These are phyloP conservation scores for Nitzschia inconspicua DNA, from an alignment of 108 stramenopile genomes.

Conservation along the genomic window DNA sequence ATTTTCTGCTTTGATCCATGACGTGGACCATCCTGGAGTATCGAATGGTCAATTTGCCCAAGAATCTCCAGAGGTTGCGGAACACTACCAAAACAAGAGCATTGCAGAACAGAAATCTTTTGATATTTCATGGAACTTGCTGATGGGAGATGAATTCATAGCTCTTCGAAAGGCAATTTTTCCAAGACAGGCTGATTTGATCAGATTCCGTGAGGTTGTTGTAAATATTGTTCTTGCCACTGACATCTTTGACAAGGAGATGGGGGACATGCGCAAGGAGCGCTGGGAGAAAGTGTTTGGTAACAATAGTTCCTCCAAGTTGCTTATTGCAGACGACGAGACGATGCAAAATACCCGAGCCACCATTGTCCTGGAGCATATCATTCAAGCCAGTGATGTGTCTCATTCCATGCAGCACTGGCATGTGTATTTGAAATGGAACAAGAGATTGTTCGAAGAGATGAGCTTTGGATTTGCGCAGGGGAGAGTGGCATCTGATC, in stretches of 20 bases:
- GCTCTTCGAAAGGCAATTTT: conserved; percentile 23
- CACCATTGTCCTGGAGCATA: conserved; percentile 42
- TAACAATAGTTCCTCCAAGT: neutral
- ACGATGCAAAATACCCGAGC: conserved; percentile 22
- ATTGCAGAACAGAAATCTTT: conserved; percentile 25
- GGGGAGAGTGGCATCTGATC: conserved; percentile 25
- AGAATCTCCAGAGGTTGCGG: conserved; percentile 11
- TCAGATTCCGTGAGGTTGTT: conserved; percentile 7
- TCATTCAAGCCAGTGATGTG: conserved; percentile 42
- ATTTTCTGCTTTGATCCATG: conserved; percentile 20
- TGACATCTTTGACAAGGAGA: conserved; percentile 9
- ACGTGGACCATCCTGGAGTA: conserved; percentile 28
- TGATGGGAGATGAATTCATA: conserved; percentile 21
- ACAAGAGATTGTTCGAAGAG: conserved; percentile 35
- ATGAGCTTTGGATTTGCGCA: conserved; percentile 24
- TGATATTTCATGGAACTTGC: conserved; percentile 25
- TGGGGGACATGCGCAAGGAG: neutral
- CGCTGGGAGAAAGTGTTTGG: conserved; percentile 20
- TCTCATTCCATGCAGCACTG: conserved; percentile 24
- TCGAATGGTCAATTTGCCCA: conserved; percentile 24
- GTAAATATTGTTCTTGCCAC: conserved; percentile 17
- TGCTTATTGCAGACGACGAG: neutral
- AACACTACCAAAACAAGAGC: conserved; percentile 13
- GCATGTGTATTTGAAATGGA: conserved; percentile 23
- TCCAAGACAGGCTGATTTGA: conserved; percentile 14